These are phyloP conservation scores for Rubroboletus satanas DNA, from an alignment of 768 basidiomycete genomes.

Conservation along the genomic window DNA sequence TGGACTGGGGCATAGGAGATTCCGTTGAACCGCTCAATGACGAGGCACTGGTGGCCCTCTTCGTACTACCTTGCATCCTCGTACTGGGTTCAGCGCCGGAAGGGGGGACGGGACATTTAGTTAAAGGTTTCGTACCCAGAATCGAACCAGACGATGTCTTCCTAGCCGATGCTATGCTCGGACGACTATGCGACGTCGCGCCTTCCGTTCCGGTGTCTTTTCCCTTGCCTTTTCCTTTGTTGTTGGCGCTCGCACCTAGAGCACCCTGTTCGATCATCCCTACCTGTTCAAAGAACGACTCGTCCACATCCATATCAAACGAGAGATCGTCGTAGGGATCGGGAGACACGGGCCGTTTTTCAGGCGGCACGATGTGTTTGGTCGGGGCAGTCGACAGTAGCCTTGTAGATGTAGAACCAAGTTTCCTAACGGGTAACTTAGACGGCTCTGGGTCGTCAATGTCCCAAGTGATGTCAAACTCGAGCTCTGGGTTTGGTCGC, in stretches of 20 bases:
- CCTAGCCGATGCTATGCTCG: neutral
- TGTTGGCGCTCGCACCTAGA: conserved; percentile 6
- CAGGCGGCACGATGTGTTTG: neutral
- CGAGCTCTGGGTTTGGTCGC: conserved; percentile 14
- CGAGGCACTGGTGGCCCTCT: conserved; percentile 11
- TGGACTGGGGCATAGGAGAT: conserved; percentile 14
- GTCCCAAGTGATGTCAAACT: conserved; percentile 28
- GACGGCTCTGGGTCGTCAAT: conserved; percentile 30
- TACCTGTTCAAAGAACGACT: conserved; percentile 38
- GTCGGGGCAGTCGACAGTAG: neutral
- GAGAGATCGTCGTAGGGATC: conserved; percentile 35
- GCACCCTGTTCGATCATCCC: conserved; percentile 26
- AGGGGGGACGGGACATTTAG: conserved; percentile 4
- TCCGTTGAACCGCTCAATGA: conserved; percentile 11
- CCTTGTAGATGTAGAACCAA: conserved; percentile 10
- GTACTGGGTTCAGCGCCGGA: conserved; percentile 13
- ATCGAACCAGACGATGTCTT: conserved; percentile 7
- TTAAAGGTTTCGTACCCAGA: conserved; percentile 17
- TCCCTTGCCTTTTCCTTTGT: conserved; percentile 23
- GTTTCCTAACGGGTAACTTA: neutral
- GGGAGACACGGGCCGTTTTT: conserved; percentile 16
- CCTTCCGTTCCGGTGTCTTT: conserved; percentile 2
- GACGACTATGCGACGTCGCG: neutral
- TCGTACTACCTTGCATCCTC: conserved; percentile 9
- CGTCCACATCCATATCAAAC: conserved; percentile 36